phyloP scores from a whole-genome alignment of 2,329 filamentous ascomycete species.

The Penicillium sp. region DNA sequence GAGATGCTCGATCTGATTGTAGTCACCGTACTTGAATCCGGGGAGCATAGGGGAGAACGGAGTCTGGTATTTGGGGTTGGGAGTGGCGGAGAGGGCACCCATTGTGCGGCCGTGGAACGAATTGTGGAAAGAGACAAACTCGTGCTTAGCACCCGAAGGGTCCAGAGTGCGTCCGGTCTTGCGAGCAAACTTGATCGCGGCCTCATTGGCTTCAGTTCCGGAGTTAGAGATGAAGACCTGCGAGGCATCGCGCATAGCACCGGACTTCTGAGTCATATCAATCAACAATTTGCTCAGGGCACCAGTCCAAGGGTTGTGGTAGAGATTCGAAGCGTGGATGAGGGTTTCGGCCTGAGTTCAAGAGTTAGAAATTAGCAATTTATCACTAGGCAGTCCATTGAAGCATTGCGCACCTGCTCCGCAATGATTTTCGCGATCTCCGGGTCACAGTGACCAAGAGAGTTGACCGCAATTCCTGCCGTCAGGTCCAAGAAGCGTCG shows the following conservation, averaged over 20 bases:
- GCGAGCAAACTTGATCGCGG: constrained; percentile 92
- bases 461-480: constrained; percentile 92
- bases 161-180: constrained; percentile 80
- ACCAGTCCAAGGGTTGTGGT: constrained; percentile 95
- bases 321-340: constrained; percentile 91
- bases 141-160: constrained; percentile 69
- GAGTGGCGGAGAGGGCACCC: constrained; percentile 91
- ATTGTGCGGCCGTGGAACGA: constrained; percentile 97
- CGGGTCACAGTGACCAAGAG: constrained; percentile 83
- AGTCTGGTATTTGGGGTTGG: constrained; percentile 95
- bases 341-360: constrained; percentile 62
- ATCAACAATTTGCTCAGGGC: constrained; percentile 82
- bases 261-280: constrained; percentile 73
- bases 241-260: constrained; percentile 75
- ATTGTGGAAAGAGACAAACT: constrained; percentile 85
- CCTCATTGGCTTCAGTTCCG: constrained; percentile 95
- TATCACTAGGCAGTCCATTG: background rate
- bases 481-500: constrained; percentile 91
- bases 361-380: constrained; percentile 25
- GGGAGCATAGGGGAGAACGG: constrained; percentile 95
- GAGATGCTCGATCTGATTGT: constrained; percentile 76
- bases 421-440: constrained; percentile 72
- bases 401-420: constrained; percentile 62
- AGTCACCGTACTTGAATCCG: constrained; percentile 81
- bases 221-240: constrained; percentile 95